phyloP scores from a whole-genome alignment of 768 basidiomycete genomes.

The Leccinum variicolor region DNA sequence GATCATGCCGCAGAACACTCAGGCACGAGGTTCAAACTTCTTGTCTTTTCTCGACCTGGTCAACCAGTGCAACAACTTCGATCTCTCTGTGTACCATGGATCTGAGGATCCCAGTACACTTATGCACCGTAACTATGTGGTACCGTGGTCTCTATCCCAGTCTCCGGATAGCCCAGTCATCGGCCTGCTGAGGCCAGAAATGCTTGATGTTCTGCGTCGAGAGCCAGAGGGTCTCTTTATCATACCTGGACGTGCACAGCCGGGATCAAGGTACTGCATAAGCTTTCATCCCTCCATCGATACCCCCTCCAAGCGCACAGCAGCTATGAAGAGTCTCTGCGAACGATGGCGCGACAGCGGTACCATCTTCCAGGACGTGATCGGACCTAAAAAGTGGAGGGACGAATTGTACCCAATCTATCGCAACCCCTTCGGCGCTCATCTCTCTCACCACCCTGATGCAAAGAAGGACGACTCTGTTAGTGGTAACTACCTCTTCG shows the following conservation, averaged over 20 bases:
- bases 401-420: slow-evolving; percentile 81
- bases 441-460: slow-evolving; percentile 33
- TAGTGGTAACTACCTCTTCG: slow-evolving; percentile 68
- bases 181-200: slow-evolving; percentile 55
- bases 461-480: slow-evolving; percentile 31
- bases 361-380: slow-evolving; percentile 52
- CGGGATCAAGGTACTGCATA: slow-evolving; percentile 28
- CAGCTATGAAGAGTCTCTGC: slow-evolving; percentile 61
- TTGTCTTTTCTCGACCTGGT: slow-evolving; percentile 61
- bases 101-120: slow-evolving; percentile 22
- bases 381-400: slow-evolving; percentile 81
- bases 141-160: slow-evolving; percentile 54
- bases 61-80: slow-evolving; percentile 70
- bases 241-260: slow-evolving; percentile 32
- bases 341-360: slow-evolving; percentile 72
- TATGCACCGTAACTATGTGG: slow-evolving; percentile 41
- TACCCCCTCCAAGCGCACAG: slow-evolving; percentile 57
- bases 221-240: slow-evolving; percentile 48
- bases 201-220: slow-evolving; percentile 49
- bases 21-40: not conserved
- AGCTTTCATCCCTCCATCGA: slow-evolving; percentile 52
- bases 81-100: slow-evolving; percentile 30
- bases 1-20: slow-evolving; percentile 7
- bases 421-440: slow-evolving; percentile 58
- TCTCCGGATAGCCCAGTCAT: slow-evolving; percentile 52